Base-by-base conservation (phyloP, 371 early-diverging fungal species). In the Mortierella sp. region DNA sequence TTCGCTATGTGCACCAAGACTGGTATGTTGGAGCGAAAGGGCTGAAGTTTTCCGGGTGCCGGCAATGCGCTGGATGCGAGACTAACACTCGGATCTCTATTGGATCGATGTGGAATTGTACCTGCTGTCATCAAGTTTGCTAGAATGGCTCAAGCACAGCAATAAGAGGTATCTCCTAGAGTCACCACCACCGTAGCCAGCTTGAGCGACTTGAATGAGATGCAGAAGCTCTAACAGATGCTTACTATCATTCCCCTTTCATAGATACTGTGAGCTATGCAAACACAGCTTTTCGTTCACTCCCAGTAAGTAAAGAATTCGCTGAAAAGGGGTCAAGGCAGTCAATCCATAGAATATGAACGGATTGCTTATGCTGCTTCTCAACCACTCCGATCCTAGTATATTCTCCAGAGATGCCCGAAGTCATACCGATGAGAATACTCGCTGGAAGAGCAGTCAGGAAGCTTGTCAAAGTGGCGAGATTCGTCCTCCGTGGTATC, bases 211-310 rank as follows among this genome's bases (percentile, higher is more conserved):
- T n/a, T n/a, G n/a, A n/a, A n/a, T n/a, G n/a, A n/a, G n/a, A n/a
- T n/a, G n/a, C n/a, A n/a, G n/a, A n/a, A n/a, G n/a, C n/a, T n/a
- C n/a, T n/a, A n/a, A n/a, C n/a, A n/a, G n/a, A n/a, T n/a, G n/a
- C n/a, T n/a, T n/a, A n/a, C n/a, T n/a, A n/a, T n/a, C n/a, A n/a
- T n/a, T n/a, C n/a, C n/a, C n/a, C n/a, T n/a, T n/a, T n/a, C 10
- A 30, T 61, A 90, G 90, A 72, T 85, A 90, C 69, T 97, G 97
- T 80, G 97, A 97, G 72, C 86, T 97, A 14, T 97, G 98, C 82
- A 90, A 92, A 43, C 85, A 94, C 78, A 86, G 82, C 43, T 97
- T 92, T 79, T 72, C 87, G 13, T 97, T 97, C 66, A 91, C 93
- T 23, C 93, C 94, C 46, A 86, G 94, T 93, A 86, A 64, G 85